These are phyloP conservation scores for Suhomyces guaymorum DNA, from an alignment of 1,139 yeast species.

Conservation along the genomic window DNA sequence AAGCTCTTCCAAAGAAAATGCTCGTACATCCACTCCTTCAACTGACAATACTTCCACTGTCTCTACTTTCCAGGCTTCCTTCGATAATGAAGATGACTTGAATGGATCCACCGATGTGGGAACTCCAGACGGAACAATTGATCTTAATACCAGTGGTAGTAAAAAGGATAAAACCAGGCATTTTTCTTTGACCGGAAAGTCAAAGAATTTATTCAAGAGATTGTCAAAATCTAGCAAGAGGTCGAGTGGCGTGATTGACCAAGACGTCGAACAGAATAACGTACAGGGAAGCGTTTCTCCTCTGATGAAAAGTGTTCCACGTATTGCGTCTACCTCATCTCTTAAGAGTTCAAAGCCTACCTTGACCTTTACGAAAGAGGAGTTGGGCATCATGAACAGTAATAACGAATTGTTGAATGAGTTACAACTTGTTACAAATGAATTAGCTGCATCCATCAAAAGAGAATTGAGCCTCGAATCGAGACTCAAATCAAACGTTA, in stretches of 20 bases:
- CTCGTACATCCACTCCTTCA: slow-evolving; percentile 21
- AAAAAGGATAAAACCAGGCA: slow-evolving; percentile 24
- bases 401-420: slow-evolving; percentile 61
- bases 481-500: slow-evolving; percentile 35
- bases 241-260: slow-evolving; percentile 9
- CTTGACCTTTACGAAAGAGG: slow-evolving; percentile 53
- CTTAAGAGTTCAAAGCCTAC: slow-evolving; percentile 1
- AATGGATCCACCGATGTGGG: slow-evolving; percentile 4
- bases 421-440: slow-evolving; percentile 66
- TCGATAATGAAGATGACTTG: slow-evolving; percentile 4
- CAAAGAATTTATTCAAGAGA: slow-evolving; percentile 37
- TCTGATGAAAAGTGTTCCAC: slow-evolving; percentile 3
- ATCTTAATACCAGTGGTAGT: slow-evolving; percentile 5
- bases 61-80: slow-evolving; percentile 13
- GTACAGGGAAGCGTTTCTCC: background rate
- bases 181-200: slow-evolving; percentile 29
- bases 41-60: slow-evolving; percentile 27
- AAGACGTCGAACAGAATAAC: slow-evolving; percentile 10
- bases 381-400: slow-evolving; percentile 60
- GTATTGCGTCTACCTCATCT: slow-evolving; percentile 6
- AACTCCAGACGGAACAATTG: slow-evolving; percentile 10
- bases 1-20: slow-evolving; percentile 16
- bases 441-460: slow-evolving; percentile 68
- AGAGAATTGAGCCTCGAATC: slow-evolving; percentile 63
- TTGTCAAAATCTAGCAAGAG: slow-evolving; percentile 28